phyloP scores from a whole-genome alignment of 352 stramenopile species.

The Phytophthora kernoviae region DNA sequence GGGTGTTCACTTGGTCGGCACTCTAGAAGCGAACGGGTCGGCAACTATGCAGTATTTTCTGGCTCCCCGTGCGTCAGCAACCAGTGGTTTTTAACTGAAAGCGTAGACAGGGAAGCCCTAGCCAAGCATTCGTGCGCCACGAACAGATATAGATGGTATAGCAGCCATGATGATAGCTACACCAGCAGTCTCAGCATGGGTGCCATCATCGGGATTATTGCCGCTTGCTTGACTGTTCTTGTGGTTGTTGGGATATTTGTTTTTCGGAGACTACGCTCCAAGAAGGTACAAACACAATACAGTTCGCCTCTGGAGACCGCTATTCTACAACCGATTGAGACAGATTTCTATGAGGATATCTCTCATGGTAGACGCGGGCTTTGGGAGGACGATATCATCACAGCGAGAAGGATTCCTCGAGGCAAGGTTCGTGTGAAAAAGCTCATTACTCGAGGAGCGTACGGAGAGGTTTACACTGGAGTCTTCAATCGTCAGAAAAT shows the following conservation, averaged over 20 bases:
- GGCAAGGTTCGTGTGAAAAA: conserved; percentile 23
- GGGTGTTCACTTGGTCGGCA: neutral
- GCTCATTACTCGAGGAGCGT: conserved; percentile 35
- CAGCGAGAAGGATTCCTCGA: conserved; percentile 26
- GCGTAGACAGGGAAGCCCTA: neutral
- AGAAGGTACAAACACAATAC: neutral
- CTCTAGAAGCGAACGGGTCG: neutral
- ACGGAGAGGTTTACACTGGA: conserved; percentile 41
- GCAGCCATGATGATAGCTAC: neutral
- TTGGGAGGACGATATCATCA: conserved; percentile 37
- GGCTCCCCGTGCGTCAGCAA: neutral
- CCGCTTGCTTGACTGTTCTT: neutral
- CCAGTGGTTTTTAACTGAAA: neutral
- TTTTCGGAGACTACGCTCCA: neutral
- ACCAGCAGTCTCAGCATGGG: neutral
- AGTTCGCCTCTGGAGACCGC: neutral
- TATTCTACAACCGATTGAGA: neutral
- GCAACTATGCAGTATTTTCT: conserved; percentile 1
- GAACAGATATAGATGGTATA: conserved; percentile 7
- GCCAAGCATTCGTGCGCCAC: neutral
- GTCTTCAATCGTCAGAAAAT: conserved; percentile 30
- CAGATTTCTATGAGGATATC: neutral
- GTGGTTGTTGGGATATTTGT: neutral
- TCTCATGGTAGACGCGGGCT: neutral
- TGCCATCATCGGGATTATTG: neutral